Evolutionary conservation across 192 early-diverging fungal species (phyloP), one percentile per base, ranked within the genome.

Genomic region (Obelidium mucronatum): DNA sequence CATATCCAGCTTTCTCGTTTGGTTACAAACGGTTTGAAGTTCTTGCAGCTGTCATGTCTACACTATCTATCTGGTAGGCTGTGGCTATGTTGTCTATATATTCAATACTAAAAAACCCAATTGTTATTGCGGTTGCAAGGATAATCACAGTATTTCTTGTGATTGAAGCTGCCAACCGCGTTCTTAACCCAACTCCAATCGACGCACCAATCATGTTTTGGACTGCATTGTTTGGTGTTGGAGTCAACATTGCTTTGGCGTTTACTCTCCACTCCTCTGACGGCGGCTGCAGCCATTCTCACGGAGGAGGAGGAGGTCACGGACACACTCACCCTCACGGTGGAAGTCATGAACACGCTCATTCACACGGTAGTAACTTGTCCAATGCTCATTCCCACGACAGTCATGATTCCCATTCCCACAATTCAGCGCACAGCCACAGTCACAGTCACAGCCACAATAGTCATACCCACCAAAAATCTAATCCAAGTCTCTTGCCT

Each of bases 21-120:
- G 93, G 94, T 35, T 94, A 87, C 60, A 84, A 93, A 66, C 87
- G 94, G 35, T 89, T 91, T 24, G 92, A 95, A 74, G 91, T 94
- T 33, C 79, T 95, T 51, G 94, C 91, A 40, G 94, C 93, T 6
- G 80, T 94, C 8, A 61, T 84, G 51, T 94, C 92, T n/a, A 91
- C 90, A 31, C 85, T 92, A 30, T 76, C 91, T n/a, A 92, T 95
- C 59, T 95, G 94, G 94, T 79, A 86, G 11, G 30, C 17, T 44
- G n/a, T 17, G 17, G 28, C 1, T 8, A 26, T 6, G 28, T 51
- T 30, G 19, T 44, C 0, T 1, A 30, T 15, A 48, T 48, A 48
- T n/a, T n/a, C 44, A 19, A 36, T 35, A 15, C 37, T 35, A 30
- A 24, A 33, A 22, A 30, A 60, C 58, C 31, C 31, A 60, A 30